Evolutionary conservation across 768 basidiomycete species (phyloP).

Genomic region (Hygrophoropsis aurantiaca): DNA sequence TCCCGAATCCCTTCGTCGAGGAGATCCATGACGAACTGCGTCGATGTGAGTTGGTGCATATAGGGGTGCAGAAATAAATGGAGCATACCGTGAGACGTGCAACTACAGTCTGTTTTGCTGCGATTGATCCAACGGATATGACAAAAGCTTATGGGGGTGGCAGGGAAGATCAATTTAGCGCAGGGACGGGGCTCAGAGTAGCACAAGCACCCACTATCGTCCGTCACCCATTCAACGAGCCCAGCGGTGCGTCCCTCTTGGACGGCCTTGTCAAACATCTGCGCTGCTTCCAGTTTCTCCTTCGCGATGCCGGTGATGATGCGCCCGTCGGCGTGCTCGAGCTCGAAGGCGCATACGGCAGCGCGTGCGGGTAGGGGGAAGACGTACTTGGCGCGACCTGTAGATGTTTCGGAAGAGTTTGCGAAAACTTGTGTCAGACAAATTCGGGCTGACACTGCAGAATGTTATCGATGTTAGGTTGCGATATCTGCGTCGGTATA

Average conservation of each 20-base stretch:
- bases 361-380: conserved; percentile 60
- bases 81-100: conserved; percentile 42
- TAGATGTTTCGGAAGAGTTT: conserved; percentile 37
- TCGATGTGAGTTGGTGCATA: not conserved
- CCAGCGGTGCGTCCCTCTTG: conserved; percentile 41
- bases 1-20: conserved; percentile 48
- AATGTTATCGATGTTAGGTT: conserved; percentile 1
- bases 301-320: conserved; percentile 45
- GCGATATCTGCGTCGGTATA: not conserved
- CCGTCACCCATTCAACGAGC: conserved; percentile 48
- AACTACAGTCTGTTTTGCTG: conserved; percentile 38
- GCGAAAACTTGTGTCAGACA: conserved; percentile 40
- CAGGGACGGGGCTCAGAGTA: not conserved
- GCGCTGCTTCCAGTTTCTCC: conserved; percentile 44
- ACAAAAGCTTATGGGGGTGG: conserved; percentile 44
- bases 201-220: conserved; percentile 43
- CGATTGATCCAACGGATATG: conserved; percentile 57
- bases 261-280: conserved; percentile 41
- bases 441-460: conserved; percentile 44
- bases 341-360: conserved; percentile 55
- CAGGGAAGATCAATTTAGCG: not conserved
- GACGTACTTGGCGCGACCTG: conserved; percentile 49
- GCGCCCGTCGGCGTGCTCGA: conserved; percentile 44
- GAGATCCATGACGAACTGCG: conserved; percentile 53
- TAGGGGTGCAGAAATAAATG: not conserved